Evolutionary conservation across 1,139 yeast genomes (phyloP).

Genomic region (Saccharomyces hybrid): DNA sequence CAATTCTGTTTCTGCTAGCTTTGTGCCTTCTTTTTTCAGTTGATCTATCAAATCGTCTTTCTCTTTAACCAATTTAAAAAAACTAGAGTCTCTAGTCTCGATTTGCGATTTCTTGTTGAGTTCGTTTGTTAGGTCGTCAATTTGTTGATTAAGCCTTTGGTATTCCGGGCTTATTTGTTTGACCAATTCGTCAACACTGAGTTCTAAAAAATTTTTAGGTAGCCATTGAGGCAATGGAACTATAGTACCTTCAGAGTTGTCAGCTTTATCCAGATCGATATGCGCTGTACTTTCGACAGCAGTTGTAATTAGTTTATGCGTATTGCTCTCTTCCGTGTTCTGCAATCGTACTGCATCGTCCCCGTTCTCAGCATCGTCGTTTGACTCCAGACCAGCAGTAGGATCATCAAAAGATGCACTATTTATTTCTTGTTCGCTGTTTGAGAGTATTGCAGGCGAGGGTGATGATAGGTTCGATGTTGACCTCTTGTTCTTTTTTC

Average conservation of each 20-base stretch:
- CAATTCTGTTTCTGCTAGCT: constrained; percentile 65
- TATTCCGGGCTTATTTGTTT: constrained; percentile 12
- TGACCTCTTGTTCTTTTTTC: constrained; percentile 25
- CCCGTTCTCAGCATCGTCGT: background rate
- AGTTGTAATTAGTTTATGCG: background rate
- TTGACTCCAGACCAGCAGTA: background rate
- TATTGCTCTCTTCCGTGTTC: background rate
- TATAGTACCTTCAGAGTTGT: background rate
- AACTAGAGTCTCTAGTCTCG: constrained; percentile 11
- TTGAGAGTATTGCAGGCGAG: constrained; percentile 6
- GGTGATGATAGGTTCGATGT: background rate
- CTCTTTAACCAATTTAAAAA: constrained; percentile 20
- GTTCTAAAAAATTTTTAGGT: constrained; percentile 15
- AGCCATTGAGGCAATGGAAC: constrained; percentile 9
- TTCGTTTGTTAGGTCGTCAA: constrained; percentile 10
- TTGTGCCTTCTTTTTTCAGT: constrained; percentile 74
- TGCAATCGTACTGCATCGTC: background rate
- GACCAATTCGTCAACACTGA: constrained; percentile 19
- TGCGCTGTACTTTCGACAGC: background rate
- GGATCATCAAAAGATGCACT: background rate
- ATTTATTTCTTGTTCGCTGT: background rate
- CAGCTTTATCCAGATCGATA: background rate
- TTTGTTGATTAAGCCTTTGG: constrained; percentile 5
- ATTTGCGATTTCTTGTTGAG: constrained; percentile 2
- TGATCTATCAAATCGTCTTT: constrained; percentile 34